Evolutionary conservation across 2,329 filamentous ascomycete genomes (phyloP).

Genomic region (Pyricularia grisea): DNA sequence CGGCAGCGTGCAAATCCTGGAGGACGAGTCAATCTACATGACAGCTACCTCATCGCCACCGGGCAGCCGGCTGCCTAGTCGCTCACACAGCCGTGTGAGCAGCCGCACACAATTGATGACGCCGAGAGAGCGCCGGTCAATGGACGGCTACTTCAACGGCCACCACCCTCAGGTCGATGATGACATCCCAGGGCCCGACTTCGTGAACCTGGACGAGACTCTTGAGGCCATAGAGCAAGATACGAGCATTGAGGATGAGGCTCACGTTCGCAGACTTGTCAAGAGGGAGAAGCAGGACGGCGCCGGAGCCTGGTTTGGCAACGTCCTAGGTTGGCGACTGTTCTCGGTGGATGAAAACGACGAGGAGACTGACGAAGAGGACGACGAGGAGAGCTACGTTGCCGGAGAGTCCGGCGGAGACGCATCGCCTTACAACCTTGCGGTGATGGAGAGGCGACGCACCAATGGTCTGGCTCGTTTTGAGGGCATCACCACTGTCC

Average conservation of each 20-base stretch:
- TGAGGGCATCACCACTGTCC: constrained; percentile 29
- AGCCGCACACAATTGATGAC: constrained; percentile 34
- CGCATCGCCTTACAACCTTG: background rate
- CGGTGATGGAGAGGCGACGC: constrained; percentile 14
- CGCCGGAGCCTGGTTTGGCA: constrained; percentile 47
- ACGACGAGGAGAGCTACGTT: constrained; percentile 25
- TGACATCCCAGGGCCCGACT: constrained; percentile 44
- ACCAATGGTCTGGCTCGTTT: constrained; percentile 24
- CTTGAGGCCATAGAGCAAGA: constrained; percentile 40
- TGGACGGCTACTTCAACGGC: constrained; percentile 26
- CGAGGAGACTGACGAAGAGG: constrained; percentile 33
- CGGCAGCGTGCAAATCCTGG: constrained; percentile 29
- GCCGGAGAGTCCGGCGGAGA: constrained; percentile 19
- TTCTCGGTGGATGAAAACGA: constrained; percentile 55
- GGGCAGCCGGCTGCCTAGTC: constrained; percentile 38
- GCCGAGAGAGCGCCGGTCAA: constrained; percentile 27
- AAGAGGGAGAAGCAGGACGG: constrained; percentile 38
- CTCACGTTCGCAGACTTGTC: constrained; percentile 46
- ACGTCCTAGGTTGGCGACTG: constrained; percentile 48
- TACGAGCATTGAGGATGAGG: constrained; percentile 45
- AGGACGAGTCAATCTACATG: constrained; percentile 23
- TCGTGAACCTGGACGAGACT: constrained; percentile 52
- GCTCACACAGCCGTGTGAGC: constrained; percentile 32
- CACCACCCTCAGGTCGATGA: constrained; percentile 19
- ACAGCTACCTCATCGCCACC: constrained; percentile 16